Evolutionary conservation across 139 green algal genomes (phyloP), one percentile per base, ranked within the genome.

Genomic region (Volvox africanus): DNA sequence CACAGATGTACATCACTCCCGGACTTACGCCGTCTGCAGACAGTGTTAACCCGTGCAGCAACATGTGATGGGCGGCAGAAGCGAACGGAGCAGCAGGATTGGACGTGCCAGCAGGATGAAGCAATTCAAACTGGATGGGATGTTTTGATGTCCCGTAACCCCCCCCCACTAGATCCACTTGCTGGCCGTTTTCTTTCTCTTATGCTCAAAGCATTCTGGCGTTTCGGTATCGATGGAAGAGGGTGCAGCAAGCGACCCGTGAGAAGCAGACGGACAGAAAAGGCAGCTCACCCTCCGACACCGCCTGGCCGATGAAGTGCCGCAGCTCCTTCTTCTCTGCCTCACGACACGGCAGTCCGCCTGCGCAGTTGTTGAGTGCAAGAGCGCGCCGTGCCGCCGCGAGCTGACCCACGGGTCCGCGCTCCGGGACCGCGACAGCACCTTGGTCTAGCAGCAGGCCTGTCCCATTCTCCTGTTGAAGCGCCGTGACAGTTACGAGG

Each of bases 1-100:
- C 98, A 61, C 94, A 98, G 71, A 99, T 96, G 93, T 99, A 99
- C 87, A 99, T 89, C 95, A 99, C 77, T 80, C 97, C 97, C 2
- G 77, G 81, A 26, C 78, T 85, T 5, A 81, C 67, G 30, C 91
- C 89, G 28, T 91, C 93, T 95, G 92, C 50, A 17, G 44, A 55
- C 44, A 55, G 5, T 9, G 44, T 55, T 5, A 55, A 55, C 44
- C 44, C 44, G 44, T 55, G 44, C 44, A 55, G 44, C 44, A 9
- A 9, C 44, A 55, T 5, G 9, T 55, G 44, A 55, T 55, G 44
- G 44, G 44, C 20, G 71, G 32, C 30, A 26, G 67, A 12, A 75
- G 67, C 5, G 11, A 3, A 26, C 6, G 22, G 67, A 14, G 67
- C 67, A 75, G 22, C 67, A 75, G 24, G 67, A 26, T 12, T 9